Percentiles rank a stretch among this genome's conserved stretches.
Evolutionary conservation across 1,284 basidiomycete species (phyloP).

Genomic region (Cronartium quercuum): DNA sequence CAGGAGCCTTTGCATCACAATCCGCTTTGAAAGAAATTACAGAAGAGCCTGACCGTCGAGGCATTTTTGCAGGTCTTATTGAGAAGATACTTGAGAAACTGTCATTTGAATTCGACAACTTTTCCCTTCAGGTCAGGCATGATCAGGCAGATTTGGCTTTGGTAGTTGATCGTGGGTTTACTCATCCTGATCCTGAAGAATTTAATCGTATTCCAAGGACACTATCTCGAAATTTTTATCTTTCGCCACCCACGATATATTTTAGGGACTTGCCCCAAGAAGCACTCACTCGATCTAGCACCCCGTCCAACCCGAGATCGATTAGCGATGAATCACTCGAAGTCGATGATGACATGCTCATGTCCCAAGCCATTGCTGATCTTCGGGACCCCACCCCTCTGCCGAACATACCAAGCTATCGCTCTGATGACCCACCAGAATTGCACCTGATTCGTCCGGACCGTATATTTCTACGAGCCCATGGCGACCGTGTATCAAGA

Average conservation of each 20-base stretch:
- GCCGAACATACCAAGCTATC: not conserved
- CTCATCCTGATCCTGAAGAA: not conserved
- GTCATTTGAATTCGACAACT: slow-evolving; percentile 19
- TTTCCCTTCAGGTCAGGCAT: slow-evolving; percentile 9
- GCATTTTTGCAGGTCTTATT: slow-evolving; percentile 27
- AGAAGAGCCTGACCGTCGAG: slow-evolving; percentile 22
- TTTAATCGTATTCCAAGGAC: not conserved
- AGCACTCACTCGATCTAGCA: not conserved
- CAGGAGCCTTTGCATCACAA: slow-evolving; percentile 28
- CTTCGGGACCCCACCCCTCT: slow-evolving; percentile 45
- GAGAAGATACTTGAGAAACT: slow-evolving; percentile 31
- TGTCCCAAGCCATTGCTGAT: slow-evolving; percentile 54
- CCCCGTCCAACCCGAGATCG: slow-evolving; percentile 22
- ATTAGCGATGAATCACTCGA: slow-evolving; percentile 40
- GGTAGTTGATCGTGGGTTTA: slow-evolving; percentile 18
- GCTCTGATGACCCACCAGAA: not conserved
- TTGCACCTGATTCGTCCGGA: not conserved
- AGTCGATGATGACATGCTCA: slow-evolving; percentile 48
- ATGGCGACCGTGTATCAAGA: not conserved
- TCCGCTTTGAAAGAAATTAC: not conserved
- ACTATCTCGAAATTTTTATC: slow-evolving; percentile 16
- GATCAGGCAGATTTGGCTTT: slow-evolving; percentile 1
- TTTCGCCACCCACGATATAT: slow-evolving; percentile 20
- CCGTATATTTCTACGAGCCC: not conserved
- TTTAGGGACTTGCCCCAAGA: slow-evolving; percentile 8